Percentiles rank a stretch among this genome's conserved stretches.
Evolutionary conservation across 768 basidiomycete species (phyloP).

Genomic region (Boletus subparvulus): DNA sequence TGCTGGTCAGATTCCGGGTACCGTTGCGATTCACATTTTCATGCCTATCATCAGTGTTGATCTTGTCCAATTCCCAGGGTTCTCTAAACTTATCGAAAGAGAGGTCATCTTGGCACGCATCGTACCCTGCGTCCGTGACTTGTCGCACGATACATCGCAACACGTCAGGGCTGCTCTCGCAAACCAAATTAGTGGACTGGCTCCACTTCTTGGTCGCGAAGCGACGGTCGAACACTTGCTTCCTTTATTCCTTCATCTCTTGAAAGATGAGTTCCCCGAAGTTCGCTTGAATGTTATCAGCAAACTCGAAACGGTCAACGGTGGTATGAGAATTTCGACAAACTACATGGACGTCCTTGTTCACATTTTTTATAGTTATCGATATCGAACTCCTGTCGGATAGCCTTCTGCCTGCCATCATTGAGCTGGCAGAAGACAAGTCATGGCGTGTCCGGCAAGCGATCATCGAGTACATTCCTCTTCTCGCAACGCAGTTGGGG

Average conservation of each 20-base stretch:
- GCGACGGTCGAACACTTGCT: constrained; percentile 95
- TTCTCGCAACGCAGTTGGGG: constrained; percentile 96
- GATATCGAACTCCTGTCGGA: constrained; percentile 94
- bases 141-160: constrained; percentile 91
- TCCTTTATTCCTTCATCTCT: constrained; percentile 90
- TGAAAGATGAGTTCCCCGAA: constrained; percentile 99
- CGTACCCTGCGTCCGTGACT: constrained; percentile 91
- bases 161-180: constrained; percentile 97
- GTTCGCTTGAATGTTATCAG: constrained; percentile 97
- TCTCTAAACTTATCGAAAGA: constrained; percentile 89
- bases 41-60: constrained; percentile 3
- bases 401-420: constrained; percentile 94
- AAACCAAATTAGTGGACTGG: constrained; percentile 93
- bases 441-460: constrained; percentile 99
- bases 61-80: constrained; percentile 54
- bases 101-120: constrained; percentile 92
- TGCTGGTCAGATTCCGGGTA: constrained; percentile 95
- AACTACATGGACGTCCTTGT: constrained; percentile 5
- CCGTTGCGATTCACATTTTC: constrained; percentile 11
- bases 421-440: constrained; percentile 98
- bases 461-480: constrained; percentile 99
- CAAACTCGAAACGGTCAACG: constrained; percentile 94
- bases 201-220: constrained; percentile 89
- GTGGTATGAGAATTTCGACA: constrained; percentile 51
- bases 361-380: constrained; percentile 62